Conservation (phyloP, 176 grass and related monocot genomes). For the Aegilops speltoides region DNA sequence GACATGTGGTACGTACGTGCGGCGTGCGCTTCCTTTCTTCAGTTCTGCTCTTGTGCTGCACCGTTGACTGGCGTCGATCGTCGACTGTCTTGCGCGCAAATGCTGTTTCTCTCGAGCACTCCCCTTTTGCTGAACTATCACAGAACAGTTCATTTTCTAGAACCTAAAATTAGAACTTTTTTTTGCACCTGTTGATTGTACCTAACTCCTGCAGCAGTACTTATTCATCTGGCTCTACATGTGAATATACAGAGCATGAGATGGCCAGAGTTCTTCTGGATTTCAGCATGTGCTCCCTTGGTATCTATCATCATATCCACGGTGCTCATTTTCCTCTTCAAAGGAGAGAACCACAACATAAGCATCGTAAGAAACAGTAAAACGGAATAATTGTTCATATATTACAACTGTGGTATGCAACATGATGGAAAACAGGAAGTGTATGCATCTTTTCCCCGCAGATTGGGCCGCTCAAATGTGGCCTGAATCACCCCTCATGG, state of each 20-base stretch:
- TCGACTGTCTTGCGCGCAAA: too few relatives aligned
- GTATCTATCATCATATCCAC: conserved; percentile 78
- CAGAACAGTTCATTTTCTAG: neutral
- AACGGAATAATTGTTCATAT: neutral
- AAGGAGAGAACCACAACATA: conserved; percentile 79
- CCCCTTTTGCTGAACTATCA: neutral
- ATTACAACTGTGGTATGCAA: neutral
- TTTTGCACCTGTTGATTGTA: neutral
- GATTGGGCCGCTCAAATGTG: conserved; percentile 84
- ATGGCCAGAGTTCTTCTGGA: conserved; percentile 82
- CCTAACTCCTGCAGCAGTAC: neutral
- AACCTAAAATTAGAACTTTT: neutral
- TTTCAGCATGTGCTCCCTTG: conserved; percentile 82
- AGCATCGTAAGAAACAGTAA: conserved; percentile 58
- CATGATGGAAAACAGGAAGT: neutral
- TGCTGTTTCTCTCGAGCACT: neutral
- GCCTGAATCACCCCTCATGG: conserved; percentile 83
- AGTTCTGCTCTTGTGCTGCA: neutral
- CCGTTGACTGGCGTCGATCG: neutral
- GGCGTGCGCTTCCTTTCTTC: neutral
- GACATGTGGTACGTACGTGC: conserved; percentile 59
- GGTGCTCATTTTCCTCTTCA: conserved; percentile 74
- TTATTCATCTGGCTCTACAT: neutral
- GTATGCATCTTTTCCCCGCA: conserved; percentile 1
- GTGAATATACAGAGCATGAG: conserved; percentile 54